phyloP scores from a whole-genome alignment of 179 eudicot species.

The Beta lomatogona region DNA sequence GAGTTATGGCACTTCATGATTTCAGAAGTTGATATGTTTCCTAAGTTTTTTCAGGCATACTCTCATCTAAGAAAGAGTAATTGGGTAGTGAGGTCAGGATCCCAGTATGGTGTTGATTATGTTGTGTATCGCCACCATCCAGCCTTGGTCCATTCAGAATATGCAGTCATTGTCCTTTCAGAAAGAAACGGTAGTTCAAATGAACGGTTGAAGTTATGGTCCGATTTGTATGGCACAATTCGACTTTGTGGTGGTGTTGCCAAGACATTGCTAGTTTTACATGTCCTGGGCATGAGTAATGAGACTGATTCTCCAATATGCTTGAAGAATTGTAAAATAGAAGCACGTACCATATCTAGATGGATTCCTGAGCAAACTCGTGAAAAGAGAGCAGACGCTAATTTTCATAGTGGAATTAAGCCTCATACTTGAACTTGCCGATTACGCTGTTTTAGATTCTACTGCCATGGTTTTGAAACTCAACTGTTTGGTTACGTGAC shows the following conservation, averaged over 20 bases:
- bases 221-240: constrained; percentile 22
- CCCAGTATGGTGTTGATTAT: constrained; percentile 72
- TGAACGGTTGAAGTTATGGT: constrained; percentile 58
- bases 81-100: constrained; percentile 71
- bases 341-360: constrained; percentile 46
- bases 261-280: constrained; percentile 28
- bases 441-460: too few relatives aligned
- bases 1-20: constrained; percentile 59
- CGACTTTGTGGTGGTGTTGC: constrained; percentile 42
- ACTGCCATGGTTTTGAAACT: too few relatives aligned
- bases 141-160: constrained; percentile 65
- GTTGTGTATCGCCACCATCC: constrained; percentile 76
- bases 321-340: constrained; percentile 44
- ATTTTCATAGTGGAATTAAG: constrained; percentile 4
- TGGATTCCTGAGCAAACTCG: constrained; percentile 63
- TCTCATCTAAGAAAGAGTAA: constrained; percentile 57
- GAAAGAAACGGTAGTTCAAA: constrained; percentile 27
- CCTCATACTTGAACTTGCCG: not conserved
- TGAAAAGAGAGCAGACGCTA: constrained; percentile 32
- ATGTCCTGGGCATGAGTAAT: constrained; percentile 1
- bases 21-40: constrained; percentile 42
- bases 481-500: too few relatives aligned
- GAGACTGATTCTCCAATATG: constrained; percentile 36
- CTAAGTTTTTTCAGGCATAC: constrained; percentile 51
- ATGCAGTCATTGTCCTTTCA: constrained; percentile 56